Percentiles rank a stretch among this genome's conserved stretches.
Evolutionary conservation across 2,329 filamentous ascomycete genomes (phyloP).

Genomic region (Nothopassalora personata): DNA sequence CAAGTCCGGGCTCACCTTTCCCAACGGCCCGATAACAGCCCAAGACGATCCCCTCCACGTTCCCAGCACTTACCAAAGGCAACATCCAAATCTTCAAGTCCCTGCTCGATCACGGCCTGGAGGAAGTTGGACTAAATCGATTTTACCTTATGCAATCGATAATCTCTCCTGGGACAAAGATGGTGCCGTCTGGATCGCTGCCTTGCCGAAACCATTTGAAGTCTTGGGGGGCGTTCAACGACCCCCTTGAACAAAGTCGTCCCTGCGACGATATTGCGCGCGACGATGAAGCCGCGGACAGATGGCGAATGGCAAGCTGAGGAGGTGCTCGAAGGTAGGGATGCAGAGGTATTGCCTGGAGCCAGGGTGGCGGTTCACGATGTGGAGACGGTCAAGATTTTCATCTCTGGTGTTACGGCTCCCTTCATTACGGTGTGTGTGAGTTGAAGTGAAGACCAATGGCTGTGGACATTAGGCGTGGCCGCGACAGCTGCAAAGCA

Average conservation of each 20-base stretch:
- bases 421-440: conserved; percentile 22
- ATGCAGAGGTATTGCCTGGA: conserved; percentile 17
- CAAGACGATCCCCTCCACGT: conserved; percentile 16
- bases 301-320: not conserved
- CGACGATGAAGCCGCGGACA: not conserved
- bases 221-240: conserved; percentile 10
- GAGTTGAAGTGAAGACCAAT: conserved; percentile 1
- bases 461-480: not conserved
- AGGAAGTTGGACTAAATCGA: conserved; percentile 11
- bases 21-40: conserved; percentile 17
- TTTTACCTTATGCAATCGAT: conserved; percentile 16
- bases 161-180: conserved; percentile 19
- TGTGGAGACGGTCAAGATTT: conserved; percentile 18
- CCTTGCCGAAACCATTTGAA: conserved; percentile 11
- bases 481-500: not conserved
- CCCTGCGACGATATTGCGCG: conserved; percentile 14
- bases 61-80: conserved; percentile 13
- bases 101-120: conserved; percentile 1
- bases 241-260: conserved; percentile 13
- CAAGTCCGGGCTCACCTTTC: conserved; percentile 11
- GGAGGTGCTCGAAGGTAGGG: not conserved
- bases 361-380: conserved; percentile 21
- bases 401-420: conserved; percentile 15
- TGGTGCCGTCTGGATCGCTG: conserved; percentile 18
- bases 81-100: conserved; percentile 16